phyloP scores from a whole-genome alignment of 176 grass and related monocot genomes.

The Otatea glauca region DNA sequence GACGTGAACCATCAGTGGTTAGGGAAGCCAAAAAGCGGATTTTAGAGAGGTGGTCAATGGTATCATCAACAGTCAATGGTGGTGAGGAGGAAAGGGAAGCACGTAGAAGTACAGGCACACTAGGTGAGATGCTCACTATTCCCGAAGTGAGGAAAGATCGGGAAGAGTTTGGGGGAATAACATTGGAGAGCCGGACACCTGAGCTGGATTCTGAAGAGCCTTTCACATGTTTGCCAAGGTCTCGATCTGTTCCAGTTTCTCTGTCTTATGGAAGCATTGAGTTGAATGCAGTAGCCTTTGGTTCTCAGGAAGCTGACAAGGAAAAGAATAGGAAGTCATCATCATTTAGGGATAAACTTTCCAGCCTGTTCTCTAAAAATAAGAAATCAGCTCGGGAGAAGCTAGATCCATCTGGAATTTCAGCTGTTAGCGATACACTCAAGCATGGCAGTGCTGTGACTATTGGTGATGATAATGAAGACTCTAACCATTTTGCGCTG shows the following conservation, averaged over 20 bases:
- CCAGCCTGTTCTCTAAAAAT: constrained; percentile 80
- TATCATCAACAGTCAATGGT: constrained; percentile 53
- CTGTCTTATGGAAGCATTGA: constrained; percentile 49
- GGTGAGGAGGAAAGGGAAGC: constrained; percentile 61
- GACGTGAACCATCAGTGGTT: constrained; percentile 64
- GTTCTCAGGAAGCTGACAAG: constrained; percentile 51
- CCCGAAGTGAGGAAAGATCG: constrained; percentile 56
- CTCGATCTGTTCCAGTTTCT: constrained; percentile 71
- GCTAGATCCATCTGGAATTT: constrained; percentile 30
- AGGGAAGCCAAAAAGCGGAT: constrained; percentile 86
- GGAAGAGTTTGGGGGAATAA: constrained; percentile 43
- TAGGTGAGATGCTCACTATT: constrained; percentile 91
- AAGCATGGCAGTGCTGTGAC: constrained; percentile 13
- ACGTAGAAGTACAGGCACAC: constrained; percentile 62
- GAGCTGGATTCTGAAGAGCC: constrained; percentile 46
- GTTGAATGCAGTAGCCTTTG: constrained; percentile 37
- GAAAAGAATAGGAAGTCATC: constrained; percentile 60
- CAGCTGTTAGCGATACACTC: constrained; percentile 26
- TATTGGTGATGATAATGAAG: constrained; percentile 34
- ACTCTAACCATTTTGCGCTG: constrained; percentile 27
- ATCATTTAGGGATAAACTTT: constrained; percentile 80
- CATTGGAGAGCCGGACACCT: constrained; percentile 30
- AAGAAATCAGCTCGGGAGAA: constrained; percentile 58
- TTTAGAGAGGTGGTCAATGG: constrained; percentile 81
- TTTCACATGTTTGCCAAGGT: constrained; percentile 64